phyloP scores from a whole-genome alignment of 495 filamentous ascomycete genomes.

The Lepidopterella palustris region DNA sequence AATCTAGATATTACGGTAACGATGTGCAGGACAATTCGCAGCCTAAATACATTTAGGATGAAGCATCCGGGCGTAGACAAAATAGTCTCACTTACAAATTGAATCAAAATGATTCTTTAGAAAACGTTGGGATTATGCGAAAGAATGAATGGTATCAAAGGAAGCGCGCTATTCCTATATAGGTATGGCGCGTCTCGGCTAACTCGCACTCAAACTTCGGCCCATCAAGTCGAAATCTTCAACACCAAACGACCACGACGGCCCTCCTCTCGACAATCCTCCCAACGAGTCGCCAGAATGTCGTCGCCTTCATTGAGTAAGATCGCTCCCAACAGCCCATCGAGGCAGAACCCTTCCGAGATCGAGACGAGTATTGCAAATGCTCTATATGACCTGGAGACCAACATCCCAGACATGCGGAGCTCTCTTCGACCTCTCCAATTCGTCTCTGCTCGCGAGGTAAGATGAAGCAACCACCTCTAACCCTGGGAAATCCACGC shows the following conservation, averaged over 20 bases:
- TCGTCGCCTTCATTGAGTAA: slow-evolving; percentile 76
- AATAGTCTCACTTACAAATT: no score
- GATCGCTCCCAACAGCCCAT: slow-evolving; percentile 94
- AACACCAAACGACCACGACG: background rate
- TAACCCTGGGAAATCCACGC: slow-evolving; percentile 10
- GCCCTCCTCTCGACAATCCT: background rate
- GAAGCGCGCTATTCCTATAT: background rate
- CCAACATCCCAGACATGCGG: slow-evolving; percentile 95
- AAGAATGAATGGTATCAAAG: no score
- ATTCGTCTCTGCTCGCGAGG: slow-evolving; percentile 96
- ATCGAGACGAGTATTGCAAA: slow-evolving; percentile 88
- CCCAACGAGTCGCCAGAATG: slow-evolving; percentile 32
- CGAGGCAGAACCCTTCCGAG: slow-evolving; percentile 87
- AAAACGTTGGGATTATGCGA: no score
- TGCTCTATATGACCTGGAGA: slow-evolving; percentile 96
- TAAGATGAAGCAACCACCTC: slow-evolving; percentile 52
- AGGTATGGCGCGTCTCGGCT: background rate
- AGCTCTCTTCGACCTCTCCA: slow-evolving; percentile 86
- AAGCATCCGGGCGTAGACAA: no score
- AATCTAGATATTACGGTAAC: no score
- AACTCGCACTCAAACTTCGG: background rate
- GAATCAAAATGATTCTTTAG: no score
- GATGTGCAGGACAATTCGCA: no score
- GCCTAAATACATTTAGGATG: no score
- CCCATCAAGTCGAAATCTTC: background rate